A percentile compares a stretch with the other conserved stretches of the same genome.
Conservation (phyloP, 2,329 filamentous ascomycete species). For the Rutstroemia sp. region DNA sequence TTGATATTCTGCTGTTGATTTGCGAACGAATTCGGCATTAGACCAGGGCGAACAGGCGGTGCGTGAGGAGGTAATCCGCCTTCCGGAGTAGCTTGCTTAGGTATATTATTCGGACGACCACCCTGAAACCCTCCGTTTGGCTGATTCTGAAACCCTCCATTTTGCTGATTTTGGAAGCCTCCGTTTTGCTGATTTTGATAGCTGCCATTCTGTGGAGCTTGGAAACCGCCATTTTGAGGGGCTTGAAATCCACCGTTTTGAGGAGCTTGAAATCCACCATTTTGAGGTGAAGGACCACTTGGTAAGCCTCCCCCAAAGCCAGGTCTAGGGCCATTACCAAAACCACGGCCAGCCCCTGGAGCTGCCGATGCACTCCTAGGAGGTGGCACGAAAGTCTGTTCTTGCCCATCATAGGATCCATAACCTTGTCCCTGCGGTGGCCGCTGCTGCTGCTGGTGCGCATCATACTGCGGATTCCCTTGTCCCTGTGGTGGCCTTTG, state of each 20-base stretch:
- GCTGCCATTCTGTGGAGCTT: background rate
- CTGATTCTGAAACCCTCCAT: conserved; percentile 9
- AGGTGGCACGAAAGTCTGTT: conserved; percentile 23
- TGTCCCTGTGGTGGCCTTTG: conserved; percentile 14
- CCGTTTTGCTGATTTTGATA: conserved; percentile 6
- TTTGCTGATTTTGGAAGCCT: conserved; percentile 8
- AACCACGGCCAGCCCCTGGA: conserved; percentile 14
- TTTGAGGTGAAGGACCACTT: conserved; percentile 13
- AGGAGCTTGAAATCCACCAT: conserved; percentile 1
- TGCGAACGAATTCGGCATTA: conserved; percentile 51
- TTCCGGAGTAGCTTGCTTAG: conserved; percentile 13
- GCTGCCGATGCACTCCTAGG: conserved; percentile 24
- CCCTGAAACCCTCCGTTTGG: conserved; percentile 13
- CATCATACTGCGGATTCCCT: conserved; percentile 17
- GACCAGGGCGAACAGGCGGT: conserved; percentile 53
- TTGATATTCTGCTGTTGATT: conserved; percentile 43
- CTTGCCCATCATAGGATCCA: conserved; percentile 14
- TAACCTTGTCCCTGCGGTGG: conserved; percentile 13
- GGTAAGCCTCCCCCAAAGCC: conserved; percentile 13
- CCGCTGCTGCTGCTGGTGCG: conserved; percentile 6
- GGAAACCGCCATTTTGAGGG: no score
- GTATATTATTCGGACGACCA: conserved; percentile 17
- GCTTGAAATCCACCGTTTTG: no score
- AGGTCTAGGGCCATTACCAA: conserved; percentile 14
- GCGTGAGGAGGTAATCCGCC: conserved; percentile 52